Evolutionary conservation across 2,329 filamentous ascomycete species (phyloP).

Genomic region (Neoscytalidium dimidiatum): DNA sequence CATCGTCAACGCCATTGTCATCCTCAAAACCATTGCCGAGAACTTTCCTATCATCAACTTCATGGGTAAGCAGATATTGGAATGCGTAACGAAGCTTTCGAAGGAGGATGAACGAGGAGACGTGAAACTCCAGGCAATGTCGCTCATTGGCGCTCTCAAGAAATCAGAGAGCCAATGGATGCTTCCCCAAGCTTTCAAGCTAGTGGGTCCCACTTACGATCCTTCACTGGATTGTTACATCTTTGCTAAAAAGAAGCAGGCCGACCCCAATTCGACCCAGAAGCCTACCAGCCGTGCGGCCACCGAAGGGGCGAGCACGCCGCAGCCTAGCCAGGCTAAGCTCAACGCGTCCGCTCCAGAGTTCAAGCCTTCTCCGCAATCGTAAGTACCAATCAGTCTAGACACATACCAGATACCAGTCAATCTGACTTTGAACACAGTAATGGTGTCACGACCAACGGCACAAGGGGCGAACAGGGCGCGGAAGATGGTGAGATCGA

Average conservation of each 20-base stretch:
- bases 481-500: constrained; percentile 75
- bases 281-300: constrained; percentile 34
- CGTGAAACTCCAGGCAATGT: constrained; percentile 71
- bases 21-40: constrained; percentile 78
- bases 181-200: constrained; percentile 72
- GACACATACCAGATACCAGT: too few species aligned
- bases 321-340: constrained; percentile 47
- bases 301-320: constrained; percentile 39
- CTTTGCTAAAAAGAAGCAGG: neutral
- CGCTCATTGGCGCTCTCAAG: constrained; percentile 69
- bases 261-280: constrained; percentile 8
- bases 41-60: constrained; percentile 88
- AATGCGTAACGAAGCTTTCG: constrained; percentile 64
- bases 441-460: constrained; percentile 36
- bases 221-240: neutral
- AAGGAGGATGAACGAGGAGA: constrained; percentile 68
- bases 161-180: constrained; percentile 69
- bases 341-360: constrained; percentile 61
- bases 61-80: constrained; percentile 72
- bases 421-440: constrained; percentile 22
- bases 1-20: constrained; percentile 90
- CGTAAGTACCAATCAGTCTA: too few species aligned
- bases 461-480: constrained; percentile 43
- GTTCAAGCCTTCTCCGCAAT: constrained; percentile 58
- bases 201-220: constrained; percentile 49